Conservation (phyloP, 345 rosid genomes). For the Conringia planisiliqua region DNA sequence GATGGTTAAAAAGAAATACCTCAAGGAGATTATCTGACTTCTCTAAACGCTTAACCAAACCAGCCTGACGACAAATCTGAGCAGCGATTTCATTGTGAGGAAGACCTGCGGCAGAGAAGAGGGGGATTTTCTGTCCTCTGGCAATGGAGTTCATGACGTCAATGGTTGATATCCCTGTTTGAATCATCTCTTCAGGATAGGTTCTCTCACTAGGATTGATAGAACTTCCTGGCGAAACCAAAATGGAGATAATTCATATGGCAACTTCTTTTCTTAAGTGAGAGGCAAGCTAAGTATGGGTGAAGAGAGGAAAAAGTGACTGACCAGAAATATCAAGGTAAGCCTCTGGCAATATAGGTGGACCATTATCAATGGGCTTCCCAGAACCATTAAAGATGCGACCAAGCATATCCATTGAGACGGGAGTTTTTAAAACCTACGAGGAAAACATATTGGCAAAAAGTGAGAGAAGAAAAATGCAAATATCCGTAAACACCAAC, state of each 20-base stretch:
- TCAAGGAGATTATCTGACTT: neutral
- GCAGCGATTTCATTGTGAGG: neutral
- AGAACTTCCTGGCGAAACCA: neutral
- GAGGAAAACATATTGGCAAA: conserved; percentile 5
- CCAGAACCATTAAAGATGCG: conserved; percentile 92
- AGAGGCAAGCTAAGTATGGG: neutral
- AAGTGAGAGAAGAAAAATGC: neutral
- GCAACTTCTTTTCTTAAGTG: neutral
- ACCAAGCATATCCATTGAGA: conserved; percentile 89
- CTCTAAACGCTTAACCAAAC: neutral
- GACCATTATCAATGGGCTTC: conserved; percentile 89
- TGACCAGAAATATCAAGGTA: conserved; percentile 84
- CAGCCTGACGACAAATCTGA: neutral
- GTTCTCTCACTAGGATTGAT: neutral
- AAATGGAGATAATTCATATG: neutral
- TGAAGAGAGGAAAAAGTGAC: neutral
- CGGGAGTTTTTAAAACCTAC: conserved; percentile 83
- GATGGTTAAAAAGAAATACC: no score
- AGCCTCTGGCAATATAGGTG: conserved; percentile 84
- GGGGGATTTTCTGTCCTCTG: neutral
- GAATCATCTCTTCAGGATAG: neutral
- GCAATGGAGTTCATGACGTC: neutral
- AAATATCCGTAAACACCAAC: neutral
- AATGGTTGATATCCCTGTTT: neutral
- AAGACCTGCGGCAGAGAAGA: neutral